Conservation (phyloP, 2,329 filamentous ascomycete species). For the Penicillium olsonii region DNA sequence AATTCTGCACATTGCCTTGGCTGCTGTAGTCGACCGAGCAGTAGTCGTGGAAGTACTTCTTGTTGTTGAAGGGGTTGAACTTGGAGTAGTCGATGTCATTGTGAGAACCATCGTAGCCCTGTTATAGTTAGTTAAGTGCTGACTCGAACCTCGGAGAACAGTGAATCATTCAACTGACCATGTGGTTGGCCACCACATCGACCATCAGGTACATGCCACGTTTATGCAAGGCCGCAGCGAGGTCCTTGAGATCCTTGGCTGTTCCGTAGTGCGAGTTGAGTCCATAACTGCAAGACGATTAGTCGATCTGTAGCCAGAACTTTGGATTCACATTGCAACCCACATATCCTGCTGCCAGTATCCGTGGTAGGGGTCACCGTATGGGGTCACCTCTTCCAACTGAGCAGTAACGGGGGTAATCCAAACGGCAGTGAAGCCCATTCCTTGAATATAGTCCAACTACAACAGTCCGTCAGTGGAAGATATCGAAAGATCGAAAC, state of each 20-base stretch:
- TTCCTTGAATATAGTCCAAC: slow-evolving; percentile 52
- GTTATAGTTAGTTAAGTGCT: slow-evolving; percentile 10
- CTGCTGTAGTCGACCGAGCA: slow-evolving; percentile 60
- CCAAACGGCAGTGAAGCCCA: slow-evolving; percentile 54
- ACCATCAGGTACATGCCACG: slow-evolving; percentile 64
- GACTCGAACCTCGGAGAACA: neutral
- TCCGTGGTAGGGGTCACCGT: slow-evolving; percentile 50
- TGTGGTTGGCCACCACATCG: slow-evolving; percentile 51
- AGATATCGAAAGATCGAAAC: too few species aligned
- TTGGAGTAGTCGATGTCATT: slow-evolving; percentile 55
- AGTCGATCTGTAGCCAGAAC: neutral
- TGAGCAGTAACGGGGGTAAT: slow-evolving; percentile 49
- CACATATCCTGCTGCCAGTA: slow-evolving; percentile 54
- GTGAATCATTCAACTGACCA: slow-evolving; percentile 5
- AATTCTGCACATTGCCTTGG: slow-evolving; percentile 47
- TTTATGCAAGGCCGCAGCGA: slow-evolving; percentile 57
- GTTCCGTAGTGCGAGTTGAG: slow-evolving; percentile 63
- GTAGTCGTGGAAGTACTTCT: slow-evolving; percentile 61
- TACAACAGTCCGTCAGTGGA: slow-evolving; percentile 15
- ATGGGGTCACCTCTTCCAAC: slow-evolving; percentile 35
- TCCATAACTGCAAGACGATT: slow-evolving; percentile 34
- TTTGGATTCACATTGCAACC: neutral
- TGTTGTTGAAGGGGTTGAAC: slow-evolving; percentile 57
- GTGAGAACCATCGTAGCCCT: slow-evolving; percentile 50
- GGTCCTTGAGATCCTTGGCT: slow-evolving; percentile 57